Percentiles rank a stretch among this genome's conserved stretches.
These are phyloP conservation scores for Pterula multifida DNA, from an alignment of 1,284 basidiomycete genomes.

Conservation along the genomic window DNA sequence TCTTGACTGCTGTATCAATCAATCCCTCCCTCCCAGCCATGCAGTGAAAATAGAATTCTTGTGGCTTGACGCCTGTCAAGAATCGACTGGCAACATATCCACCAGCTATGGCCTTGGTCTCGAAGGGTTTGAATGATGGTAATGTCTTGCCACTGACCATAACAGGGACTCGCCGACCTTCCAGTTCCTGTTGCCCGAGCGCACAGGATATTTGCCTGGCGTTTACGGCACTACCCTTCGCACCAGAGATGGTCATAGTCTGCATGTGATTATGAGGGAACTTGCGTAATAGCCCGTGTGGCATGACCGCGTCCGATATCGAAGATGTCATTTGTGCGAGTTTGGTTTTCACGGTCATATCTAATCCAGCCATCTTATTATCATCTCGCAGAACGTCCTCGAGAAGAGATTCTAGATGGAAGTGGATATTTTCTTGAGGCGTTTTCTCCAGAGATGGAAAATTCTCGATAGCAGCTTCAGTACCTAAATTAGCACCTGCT, in stretches of 20 bases:
- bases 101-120: slow-evolving; percentile 93
- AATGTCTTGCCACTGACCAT: slow-evolving; percentile 99
- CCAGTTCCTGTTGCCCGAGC: slow-evolving; percentile 94
- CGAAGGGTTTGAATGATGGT: slow-evolving; percentile 94
- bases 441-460: slow-evolving; percentile 59
- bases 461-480: slow-evolving; percentile 82
- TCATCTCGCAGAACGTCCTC: slow-evolving; percentile 97
- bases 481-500: slow-evolving; percentile 64
- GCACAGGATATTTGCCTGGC: slow-evolving; percentile 96
- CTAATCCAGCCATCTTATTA: slow-evolving; percentile 92
- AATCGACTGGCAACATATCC: slow-evolving; percentile 99
- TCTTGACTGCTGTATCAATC: slow-evolving; percentile 99
- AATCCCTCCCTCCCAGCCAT: slow-evolving; percentile 99
- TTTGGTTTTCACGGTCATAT: slow-evolving; percentile 84
- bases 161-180: slow-evolving; percentile 95
- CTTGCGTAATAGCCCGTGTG: slow-evolving; percentile 78
- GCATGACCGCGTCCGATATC: slow-evolving; percentile 85
- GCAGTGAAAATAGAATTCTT: slow-evolving; percentile 99
- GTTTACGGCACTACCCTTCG: slow-evolving; percentile 97
- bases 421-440: slow-evolving; percentile 37
- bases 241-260: slow-evolving; percentile 96
- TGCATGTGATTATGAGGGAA: slow-evolving; percentile 99
- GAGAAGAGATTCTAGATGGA: slow-evolving; percentile 48
- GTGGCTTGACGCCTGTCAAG: slow-evolving; percentile 95
- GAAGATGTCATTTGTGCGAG: slow-evolving; percentile 80